Evolutionary conservation across 352 stramenopile species (phyloP).

Genomic region (Thraustotheca clavata): DNA sequence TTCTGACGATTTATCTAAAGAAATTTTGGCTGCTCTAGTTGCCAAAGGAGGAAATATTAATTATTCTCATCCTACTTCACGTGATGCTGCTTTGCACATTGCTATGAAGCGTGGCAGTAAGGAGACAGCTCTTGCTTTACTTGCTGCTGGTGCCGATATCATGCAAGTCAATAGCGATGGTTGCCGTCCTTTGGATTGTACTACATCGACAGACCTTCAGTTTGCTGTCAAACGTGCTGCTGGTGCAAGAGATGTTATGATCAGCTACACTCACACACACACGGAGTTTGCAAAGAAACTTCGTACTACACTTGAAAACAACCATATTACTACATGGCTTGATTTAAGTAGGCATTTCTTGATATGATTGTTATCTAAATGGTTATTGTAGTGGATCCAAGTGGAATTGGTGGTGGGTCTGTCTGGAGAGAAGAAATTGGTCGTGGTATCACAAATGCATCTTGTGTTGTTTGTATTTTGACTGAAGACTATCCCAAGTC

Average conservation of each 20-base stretch:
- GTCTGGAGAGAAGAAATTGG: conserved; percentile 81
- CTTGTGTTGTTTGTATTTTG: conserved; percentile 63
- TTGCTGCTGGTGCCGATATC: conserved; percentile 61
- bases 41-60: conserved; percentile 63
- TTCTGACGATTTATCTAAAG: conserved; percentile 30
- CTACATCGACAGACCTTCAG: conserved; percentile 62
- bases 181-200: conserved; percentile 63
- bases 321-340: conserved; percentile 78
- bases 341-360: conserved; percentile 39
- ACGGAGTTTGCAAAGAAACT: conserved; percentile 73
- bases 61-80: conserved; percentile 42
- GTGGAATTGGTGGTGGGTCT: conserved; percentile 66
- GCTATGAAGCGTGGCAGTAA: conserved; percentile 59
- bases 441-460: conserved; percentile 63
- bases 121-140: conserved; percentile 48
- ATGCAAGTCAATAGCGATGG: conserved; percentile 68
- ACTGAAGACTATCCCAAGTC: conserved; percentile 72
- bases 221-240: conserved; percentile 77
- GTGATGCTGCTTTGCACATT: conserved; percentile 68
- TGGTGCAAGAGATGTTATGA: conserved; percentile 75
- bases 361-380: not conserved
- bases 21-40: conserved; percentile 50
- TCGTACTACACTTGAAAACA: conserved; percentile 51
- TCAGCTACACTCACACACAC: conserved; percentile 83
- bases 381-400: conserved; percentile 44